phyloP scores from a whole-genome alignment of 208 protist species.

The Crithidia acanthocephali region DNA sequence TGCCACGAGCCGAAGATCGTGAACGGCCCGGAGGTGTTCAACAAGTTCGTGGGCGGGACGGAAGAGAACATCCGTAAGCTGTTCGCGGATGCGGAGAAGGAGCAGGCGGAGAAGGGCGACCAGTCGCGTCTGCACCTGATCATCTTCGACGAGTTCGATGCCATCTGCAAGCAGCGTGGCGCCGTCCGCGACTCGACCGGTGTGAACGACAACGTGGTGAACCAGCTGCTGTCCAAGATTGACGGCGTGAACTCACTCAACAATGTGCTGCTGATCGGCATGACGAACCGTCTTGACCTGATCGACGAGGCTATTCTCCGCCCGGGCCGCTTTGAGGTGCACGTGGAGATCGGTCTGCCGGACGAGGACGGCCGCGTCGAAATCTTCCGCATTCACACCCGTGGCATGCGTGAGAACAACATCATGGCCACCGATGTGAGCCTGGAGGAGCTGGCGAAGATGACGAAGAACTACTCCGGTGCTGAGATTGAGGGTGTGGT shows the following conservation, averaged over 20 bases:
- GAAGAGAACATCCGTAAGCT: constrained; percentile 99
- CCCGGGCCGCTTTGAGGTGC: constrained; percentile 99
- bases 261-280: constrained; percentile 99
- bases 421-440: constrained; percentile 93
- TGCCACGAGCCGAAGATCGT: constrained; percentile 97
- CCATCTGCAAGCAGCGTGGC: constrained; percentile 98
- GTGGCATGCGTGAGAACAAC: constrained; percentile 91
- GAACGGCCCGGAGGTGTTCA: constrained; percentile 99
- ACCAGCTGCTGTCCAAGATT: constrained; percentile 99
- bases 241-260: constrained; percentile 99
- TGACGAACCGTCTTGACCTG: constrained; percentile 99
- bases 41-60: constrained; percentile 99
- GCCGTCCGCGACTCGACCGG: constrained; percentile 94
- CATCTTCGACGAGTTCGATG: constrained; percentile 99
- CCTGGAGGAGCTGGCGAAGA: constrained; percentile 91
- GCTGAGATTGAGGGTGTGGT: constrained; percentile 96
- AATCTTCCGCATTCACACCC: constrained; percentile 99
- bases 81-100: constrained; percentile 98
- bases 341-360: constrained; percentile 98
- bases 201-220: constrained; percentile 98
- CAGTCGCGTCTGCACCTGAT: constrained; percentile 99
- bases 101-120: constrained; percentile 94
- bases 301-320: constrained; percentile 99
- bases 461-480: constrained; percentile 99
- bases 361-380: constrained; percentile 97